Evolutionary conservation across 1,284 basidiomycete genomes (phyloP), one percentile per base, ranked within the genome.

Genomic region (Apiotrichum mycotoxinovorans): DNA sequence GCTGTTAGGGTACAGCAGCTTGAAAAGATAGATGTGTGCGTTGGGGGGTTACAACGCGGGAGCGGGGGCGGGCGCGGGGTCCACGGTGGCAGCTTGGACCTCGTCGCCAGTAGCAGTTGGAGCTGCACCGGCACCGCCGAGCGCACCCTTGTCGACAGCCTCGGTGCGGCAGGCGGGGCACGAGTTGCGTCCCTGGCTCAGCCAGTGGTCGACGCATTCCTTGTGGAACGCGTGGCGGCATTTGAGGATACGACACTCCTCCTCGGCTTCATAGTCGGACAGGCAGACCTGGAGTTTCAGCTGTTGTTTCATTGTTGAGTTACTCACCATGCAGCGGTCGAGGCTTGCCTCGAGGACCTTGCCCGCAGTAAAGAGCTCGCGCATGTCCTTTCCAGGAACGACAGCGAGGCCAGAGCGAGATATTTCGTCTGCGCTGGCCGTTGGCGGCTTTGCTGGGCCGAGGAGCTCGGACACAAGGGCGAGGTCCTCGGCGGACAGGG

Each of bases 161-260:
- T 75, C 72, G 9, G 70, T 62, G 15, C 73, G 57, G 58, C 89
- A 94, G n/a, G 89, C 88, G 18, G 91, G 91, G 70, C 91, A 95
- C 60, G 89, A 89, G 71, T 95, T 94, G 54, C 85, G 82, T 4
- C 91, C 90, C 15, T 83, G 85, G 74, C 87, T 83, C 41, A 95
- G 79, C 91, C 91, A 94, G 45, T 73, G 72, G 74, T 95, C 91
- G 10, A 95, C 89, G 66, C 91, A 95, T 14, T 77, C 79, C 66
- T 85, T 85, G 70, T 95, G 91, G 81, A 91, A 94, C 11, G 84
- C 85, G 75, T 95, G 91, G 64, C 84, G 83, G 76, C 91, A 94
- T 9, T 79, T 79, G 78, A 95, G 82, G 44, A 94, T 78, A 22
- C 91, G 84, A 52, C 91, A 78, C 34, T 89, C 84, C 45, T 90